phyloP scores from a whole-genome alignment of 768 basidiomycete species.

The Naematelia encephala region DNA sequence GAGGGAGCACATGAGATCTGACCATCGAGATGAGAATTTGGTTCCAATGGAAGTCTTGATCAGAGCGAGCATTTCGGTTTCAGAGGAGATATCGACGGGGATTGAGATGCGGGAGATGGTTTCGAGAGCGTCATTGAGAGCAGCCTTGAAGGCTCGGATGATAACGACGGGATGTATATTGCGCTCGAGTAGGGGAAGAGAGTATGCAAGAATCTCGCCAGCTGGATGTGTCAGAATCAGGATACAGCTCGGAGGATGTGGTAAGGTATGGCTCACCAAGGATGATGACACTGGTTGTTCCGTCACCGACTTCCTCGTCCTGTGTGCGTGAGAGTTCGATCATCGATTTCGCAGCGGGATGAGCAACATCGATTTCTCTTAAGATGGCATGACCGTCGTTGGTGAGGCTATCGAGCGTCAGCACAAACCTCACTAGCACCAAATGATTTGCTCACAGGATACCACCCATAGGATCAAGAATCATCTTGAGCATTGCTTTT shows the following conservation, averaged over 20 bases:
- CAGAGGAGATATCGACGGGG: constrained; percentile 80
- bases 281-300: constrained; percentile 97
- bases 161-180: constrained; percentile 99
- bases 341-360: constrained; percentile 99
- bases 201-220: constrained; percentile 95
- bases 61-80: constrained; percentile 87
- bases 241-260: too few relatives aligned
- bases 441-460: constrained; percentile 64
- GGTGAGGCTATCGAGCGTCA: constrained; percentile 62
- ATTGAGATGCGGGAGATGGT: constrained; percentile 83
- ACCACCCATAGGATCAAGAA: constrained; percentile 97
- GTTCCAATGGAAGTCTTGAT: constrained; percentile 99
- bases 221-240: constrained; percentile 55
- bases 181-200: constrained; percentile 85
- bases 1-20: constrained; percentile 92
- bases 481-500: constrained; percentile 99
- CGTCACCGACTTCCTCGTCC: constrained; percentile 98
- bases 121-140: constrained; percentile 83
- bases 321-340: constrained; percentile 96
- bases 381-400: constrained; percentile 99
- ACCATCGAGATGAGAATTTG: constrained; percentile 95
- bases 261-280: constrained; percentile 61
- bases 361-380: constrained; percentile 96
- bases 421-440: constrained; percentile 2
- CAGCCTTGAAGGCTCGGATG: constrained; percentile 96